Evolutionary conservation across 331 rosid species (phyloP).

Genomic region (Dryas integrifolia): DNA sequence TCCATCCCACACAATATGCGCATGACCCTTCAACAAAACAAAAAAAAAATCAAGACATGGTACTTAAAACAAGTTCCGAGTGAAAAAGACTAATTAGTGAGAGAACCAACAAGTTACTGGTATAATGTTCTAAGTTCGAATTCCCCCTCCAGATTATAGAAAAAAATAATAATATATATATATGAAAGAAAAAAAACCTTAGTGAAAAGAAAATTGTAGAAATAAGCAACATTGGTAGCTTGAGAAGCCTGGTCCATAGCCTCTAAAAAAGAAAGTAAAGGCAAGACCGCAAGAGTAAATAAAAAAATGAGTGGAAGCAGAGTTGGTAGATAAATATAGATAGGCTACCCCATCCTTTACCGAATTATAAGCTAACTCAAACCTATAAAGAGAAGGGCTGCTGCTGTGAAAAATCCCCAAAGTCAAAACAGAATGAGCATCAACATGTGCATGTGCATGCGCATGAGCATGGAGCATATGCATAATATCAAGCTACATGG

Average conservation of each 20-base stretch:
- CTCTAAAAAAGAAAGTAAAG: neutral
- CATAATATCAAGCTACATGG: neutral
- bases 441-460: neutral
- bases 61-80: no score
- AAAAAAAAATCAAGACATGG: no score
- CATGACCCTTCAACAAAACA: no score
- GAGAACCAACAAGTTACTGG: no score
- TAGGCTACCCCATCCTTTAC: slow-evolving; percentile 43
- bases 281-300: no score
- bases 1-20: neutral
- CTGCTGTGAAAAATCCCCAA: neutral
- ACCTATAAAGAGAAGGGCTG: slow-evolving; percentile 26
- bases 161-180: no score
- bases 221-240: neutral
- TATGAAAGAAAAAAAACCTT: no score
- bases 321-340: slow-evolving; percentile 46
- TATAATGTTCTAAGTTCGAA: no score
- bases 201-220: no score
- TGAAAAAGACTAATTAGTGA: no score
- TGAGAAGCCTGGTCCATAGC: neutral
- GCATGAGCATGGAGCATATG: neutral
- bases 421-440: slow-evolving; percentile 2
- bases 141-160: no score
- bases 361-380: slow-evolving; percentile 53
- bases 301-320: slow-evolving; percentile 12